These are phyloP conservation scores for Gossypium arboreum DNA, from an alignment of 345 rosid species.

Conservation along the genomic window DNA sequence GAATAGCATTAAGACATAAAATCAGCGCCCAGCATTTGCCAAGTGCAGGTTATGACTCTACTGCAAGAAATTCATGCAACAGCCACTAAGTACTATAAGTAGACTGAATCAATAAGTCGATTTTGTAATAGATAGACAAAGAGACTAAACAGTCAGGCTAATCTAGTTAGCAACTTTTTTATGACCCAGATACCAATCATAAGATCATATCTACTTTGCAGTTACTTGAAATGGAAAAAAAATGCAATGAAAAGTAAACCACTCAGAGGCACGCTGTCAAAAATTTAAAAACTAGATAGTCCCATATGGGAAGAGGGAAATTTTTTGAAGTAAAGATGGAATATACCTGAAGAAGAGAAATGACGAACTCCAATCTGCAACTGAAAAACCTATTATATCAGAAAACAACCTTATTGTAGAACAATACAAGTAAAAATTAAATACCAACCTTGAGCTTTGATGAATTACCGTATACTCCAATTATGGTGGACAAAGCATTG, in stretches of 20 bases:
- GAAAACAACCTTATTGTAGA: conserved; percentile 14
- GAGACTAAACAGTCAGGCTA: neutral
- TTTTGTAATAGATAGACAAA: neutral
- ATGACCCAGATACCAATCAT: neutral
- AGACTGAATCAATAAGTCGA: neutral
- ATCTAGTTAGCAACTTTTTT: neutral
- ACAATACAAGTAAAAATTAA: conserved; percentile 10
- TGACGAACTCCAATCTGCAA: conserved; percentile 50
- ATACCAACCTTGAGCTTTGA: conserved; percentile 50
- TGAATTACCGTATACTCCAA: conserved; percentile 34
- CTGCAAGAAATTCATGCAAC: conserved; percentile 1
- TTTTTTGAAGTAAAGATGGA: conserved; percentile 10
- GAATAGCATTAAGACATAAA: neutral
- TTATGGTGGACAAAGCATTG: conserved; percentile 27
- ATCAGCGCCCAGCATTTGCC: conserved; percentile 1
- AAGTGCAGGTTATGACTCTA: neutral
- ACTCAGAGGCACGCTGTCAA: neutral
- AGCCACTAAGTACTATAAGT: neutral
- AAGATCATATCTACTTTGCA: neutral
- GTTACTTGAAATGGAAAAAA: neutral
- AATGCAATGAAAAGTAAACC: neutral
- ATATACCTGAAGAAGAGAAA: conserved; percentile 78
- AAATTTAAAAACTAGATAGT: neutral
- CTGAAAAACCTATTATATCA: conserved; percentile 41
- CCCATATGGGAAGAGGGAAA: neutral